phyloP scores from a whole-genome alignment of 495 filamentous ascomycete species.

The Polyplosphaeria fusca region DNA sequence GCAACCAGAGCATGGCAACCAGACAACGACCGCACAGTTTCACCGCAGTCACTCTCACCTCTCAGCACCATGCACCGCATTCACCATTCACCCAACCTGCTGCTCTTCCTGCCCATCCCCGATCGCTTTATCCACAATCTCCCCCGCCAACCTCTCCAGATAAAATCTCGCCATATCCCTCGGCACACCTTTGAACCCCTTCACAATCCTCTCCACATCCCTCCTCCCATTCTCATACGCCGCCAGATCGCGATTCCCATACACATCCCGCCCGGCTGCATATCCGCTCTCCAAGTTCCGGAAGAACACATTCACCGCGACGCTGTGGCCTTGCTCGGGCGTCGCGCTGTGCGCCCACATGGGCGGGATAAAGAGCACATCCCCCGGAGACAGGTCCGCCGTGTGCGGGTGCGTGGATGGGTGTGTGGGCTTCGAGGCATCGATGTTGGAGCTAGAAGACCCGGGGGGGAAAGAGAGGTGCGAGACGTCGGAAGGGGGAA shows the following conservation, averaged over 20 bases:
- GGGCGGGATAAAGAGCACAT: slow-evolving; percentile 76
- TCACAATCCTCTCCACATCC: slow-evolving; percentile 65
- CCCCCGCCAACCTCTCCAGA: slow-evolving; percentile 67
- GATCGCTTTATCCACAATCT: slow-evolving; percentile 53
- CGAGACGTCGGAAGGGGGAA: slow-evolving; percentile 71
- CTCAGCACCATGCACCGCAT: too few species aligned
- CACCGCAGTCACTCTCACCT: too few species aligned
- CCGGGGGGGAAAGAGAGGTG: slow-evolving; percentile 69
- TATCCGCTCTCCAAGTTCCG: slow-evolving; percentile 66
- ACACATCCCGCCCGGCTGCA: slow-evolving; percentile 74
- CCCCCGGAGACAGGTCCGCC: slow-evolving; percentile 61
- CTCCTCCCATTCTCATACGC: slow-evolving; percentile 77
- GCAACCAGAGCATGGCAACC: too few species aligned
- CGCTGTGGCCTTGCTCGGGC: slow-evolving; percentile 59
- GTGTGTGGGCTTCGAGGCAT: slow-evolving; percentile 59
- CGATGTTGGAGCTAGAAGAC: slow-evolving; percentile 70
- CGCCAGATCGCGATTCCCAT: slow-evolving; percentile 81
- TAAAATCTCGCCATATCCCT: slow-evolving; percentile 69
- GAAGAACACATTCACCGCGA: slow-evolving; percentile 87
- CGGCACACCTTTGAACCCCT: slow-evolving; percentile 65
- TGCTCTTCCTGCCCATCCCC: too few species aligned
- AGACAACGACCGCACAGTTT: too few species aligned
- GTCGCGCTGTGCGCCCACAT: slow-evolving; percentile 81
- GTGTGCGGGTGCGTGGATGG: slow-evolving; percentile 63
- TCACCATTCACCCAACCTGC: too few species aligned